phyloP scores from a whole-genome alignment of 2,329 filamentous ascomycete genomes.

The Fusarium phyllophilum region DNA sequence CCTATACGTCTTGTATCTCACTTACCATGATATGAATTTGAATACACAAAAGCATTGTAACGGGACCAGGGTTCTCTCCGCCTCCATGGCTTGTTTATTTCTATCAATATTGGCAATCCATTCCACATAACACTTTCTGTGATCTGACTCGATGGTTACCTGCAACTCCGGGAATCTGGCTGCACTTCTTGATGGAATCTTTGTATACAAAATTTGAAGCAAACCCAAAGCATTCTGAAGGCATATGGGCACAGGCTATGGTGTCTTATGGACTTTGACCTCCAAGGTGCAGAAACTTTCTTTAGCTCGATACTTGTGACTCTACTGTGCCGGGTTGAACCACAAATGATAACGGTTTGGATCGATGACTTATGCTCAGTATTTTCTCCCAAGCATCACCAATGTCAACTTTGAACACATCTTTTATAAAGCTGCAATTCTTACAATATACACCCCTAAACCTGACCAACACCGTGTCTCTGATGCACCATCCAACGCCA shows the following conservation, averaged over 20 bases:
- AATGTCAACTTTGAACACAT: neutral
- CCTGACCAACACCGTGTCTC: constrained; percentile 42
- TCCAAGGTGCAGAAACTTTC: neutral
- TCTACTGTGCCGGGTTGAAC: neutral
- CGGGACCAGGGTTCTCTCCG: neutral
- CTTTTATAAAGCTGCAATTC: constrained; percentile 14
- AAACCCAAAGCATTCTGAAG: too few relatives aligned
- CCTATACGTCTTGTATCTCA: neutral
- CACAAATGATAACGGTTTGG: neutral
- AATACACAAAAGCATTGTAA: neutral
- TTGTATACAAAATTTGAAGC: neutral
- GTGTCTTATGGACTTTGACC: neutral
- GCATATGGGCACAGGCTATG: neutral
- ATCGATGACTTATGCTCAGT: neutral
- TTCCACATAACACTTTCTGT: neutral
- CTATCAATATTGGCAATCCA: neutral
- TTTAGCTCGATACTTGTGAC: neutral
- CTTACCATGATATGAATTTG: neutral
- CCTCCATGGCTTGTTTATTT: neutral
- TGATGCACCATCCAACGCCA: constrained; percentile 46
- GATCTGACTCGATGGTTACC: neutral
- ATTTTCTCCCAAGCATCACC: neutral
- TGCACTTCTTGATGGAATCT: neutral
- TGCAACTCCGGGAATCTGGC: too few relatives aligned
- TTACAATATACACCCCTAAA: constrained; percentile 25